phyloP scores from a whole-genome alignment of 108 stramenopile genomes.

The Nitzschia sp. region DNA sequence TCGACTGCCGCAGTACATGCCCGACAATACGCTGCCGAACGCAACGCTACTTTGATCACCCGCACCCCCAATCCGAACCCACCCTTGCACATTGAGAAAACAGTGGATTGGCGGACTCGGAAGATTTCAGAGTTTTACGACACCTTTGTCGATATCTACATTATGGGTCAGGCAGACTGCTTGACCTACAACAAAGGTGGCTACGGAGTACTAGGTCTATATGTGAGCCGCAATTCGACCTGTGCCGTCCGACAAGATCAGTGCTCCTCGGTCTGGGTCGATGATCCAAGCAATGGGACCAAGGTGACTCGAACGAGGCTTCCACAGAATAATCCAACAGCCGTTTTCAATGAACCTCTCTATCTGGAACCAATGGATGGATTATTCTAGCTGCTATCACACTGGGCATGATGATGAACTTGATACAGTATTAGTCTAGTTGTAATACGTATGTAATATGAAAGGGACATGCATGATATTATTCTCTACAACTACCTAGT shows the following conservation, averaged over 20 bases:
- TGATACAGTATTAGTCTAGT: no score
- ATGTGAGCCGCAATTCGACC: conserved; percentile 19
- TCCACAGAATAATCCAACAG: no score
- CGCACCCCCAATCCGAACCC: conserved; percentile 10
- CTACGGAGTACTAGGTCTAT: conserved; percentile 27
- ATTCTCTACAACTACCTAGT: no score
- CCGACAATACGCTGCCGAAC: neutral
- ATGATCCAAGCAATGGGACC: conserved; percentile 3
- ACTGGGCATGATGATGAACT: no score
- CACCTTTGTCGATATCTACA: conserved; percentile 47
- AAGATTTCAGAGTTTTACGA: conserved; percentile 31
- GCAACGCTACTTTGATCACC: neutral
- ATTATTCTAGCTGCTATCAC: no score
- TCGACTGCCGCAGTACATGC: conserved; percentile 12
- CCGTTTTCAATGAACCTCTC: neutral
- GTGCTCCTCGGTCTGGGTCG: conserved; percentile 5
- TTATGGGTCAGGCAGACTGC: conserved; percentile 30
- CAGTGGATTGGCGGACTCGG: neutral
- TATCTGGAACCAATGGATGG: conserved; percentile 8
- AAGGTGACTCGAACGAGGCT: no score
- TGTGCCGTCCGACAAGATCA: conserved; percentile 31
- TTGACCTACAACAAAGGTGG: conserved; percentile 38
- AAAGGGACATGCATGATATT: no score
- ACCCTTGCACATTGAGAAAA: conserved; percentile 34
- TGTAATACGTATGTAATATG: no score